Base-by-base conservation (phyloP, 139 green algal species). In the Chlamydomonas sp. region DNA sequence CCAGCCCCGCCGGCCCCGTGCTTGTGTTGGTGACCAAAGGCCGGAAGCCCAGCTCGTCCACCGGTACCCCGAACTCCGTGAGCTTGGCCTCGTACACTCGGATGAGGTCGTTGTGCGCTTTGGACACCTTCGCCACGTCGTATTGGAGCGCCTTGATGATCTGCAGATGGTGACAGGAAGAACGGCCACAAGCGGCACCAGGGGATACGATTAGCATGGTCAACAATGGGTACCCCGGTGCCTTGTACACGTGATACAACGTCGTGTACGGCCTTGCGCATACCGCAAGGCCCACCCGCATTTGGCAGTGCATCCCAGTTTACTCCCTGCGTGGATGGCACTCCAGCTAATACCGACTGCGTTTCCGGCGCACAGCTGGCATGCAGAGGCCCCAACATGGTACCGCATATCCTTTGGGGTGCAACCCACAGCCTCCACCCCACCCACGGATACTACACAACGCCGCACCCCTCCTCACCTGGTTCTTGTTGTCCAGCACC, bases 41-140 rank as follows among this genome's bases (percentile, higher is more conserved):
- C 58, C 94, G 61, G 93, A 98, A 97, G 8, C 95, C 96, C 17
- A 98, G 89, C 89, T 98, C 95, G 84, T 97, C 95, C 58, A 93
- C 92, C 17, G 95, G 93, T 57, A 97, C 94, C 64, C 95, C 95
- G 72, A 96, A 96, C 85, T 98, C 95, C 58, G 91, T 88, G n/a
- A 98, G 90, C 93, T 97, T 98, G 67, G 95, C 95, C 90, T 97
- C 95, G 84, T 97, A 98, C 72, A 98, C 95, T 10, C 94, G 88
- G 68, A 98, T 97, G 78, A 97, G 92, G 90, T 98, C 96, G 80
- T 98, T 98, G 91, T 98, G 95, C 16, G 95, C 95, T 90, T 98
- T 98, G 83, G 94, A 97, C 49, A 97, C 94, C 95, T 97, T 97
- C 75, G 94, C 92, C 62, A 97, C 87, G 83, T 97, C 95, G 79